phyloP scores from a whole-genome alignment of 2,329 filamentous ascomycete species.

The Cercospora sesami region DNA sequence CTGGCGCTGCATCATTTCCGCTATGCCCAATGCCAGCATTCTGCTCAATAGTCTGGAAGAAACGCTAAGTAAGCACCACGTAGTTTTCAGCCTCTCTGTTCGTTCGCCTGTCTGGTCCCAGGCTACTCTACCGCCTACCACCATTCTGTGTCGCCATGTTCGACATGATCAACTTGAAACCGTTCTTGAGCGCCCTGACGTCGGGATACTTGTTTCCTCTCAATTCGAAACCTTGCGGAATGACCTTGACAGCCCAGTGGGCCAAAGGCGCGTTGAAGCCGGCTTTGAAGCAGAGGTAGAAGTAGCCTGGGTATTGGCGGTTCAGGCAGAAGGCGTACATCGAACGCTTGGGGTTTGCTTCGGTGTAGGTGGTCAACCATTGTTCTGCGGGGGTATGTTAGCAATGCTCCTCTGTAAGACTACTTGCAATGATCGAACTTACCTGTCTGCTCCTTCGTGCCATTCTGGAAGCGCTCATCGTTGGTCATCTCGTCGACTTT shows the following conservation, averaged over 20 bases:
- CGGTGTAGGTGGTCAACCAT: constrained; percentile 94
- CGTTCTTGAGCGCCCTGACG: constrained; percentile 93
- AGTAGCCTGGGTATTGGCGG: constrained; percentile 87
- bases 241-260: constrained; percentile 82
- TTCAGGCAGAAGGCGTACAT: constrained; percentile 97
- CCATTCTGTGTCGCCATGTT: constrained; percentile 26
- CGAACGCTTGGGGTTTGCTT: constrained; percentile 90
- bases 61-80: background rate
- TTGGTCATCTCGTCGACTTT: constrained; percentile 96
- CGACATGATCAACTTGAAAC: constrained; percentile 75
- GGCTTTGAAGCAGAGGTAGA: constrained; percentile 94
- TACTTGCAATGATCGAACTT: constrained; percentile 44
- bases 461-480: constrained; percentile 88
- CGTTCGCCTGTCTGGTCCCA: background rate
- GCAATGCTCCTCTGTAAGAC: background rate
- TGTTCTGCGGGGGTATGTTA: constrained; percentile 61
- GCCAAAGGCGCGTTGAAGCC: constrained; percentile 71
- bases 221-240: constrained; percentile 91
- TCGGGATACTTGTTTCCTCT: constrained; percentile 87
- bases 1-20: background rate
- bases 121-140: background rate
- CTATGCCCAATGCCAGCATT: background rate
- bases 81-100: background rate
- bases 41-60: background rate
- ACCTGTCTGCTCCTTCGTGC: constrained; percentile 80